Base-by-base conservation (phyloP, 345 rosid genomes). In the Corchorus capsularis region DNA sequence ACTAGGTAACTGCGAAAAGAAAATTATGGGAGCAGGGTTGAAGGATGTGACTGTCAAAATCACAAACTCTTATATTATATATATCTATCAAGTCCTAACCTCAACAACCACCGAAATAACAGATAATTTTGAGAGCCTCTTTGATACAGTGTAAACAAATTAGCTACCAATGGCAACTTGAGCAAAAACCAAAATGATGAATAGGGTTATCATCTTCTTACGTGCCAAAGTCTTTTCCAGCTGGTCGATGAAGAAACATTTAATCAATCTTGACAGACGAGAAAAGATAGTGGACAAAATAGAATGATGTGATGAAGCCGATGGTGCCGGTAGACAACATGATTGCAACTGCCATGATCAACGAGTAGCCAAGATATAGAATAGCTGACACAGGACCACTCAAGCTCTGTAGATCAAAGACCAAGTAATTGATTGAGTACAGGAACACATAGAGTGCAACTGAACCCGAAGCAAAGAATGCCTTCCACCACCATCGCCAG, bases 401-500 rank as follows among this genome's bases (percentile, higher is more conserved):
- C 80, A 92, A 82, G 79, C 94, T 89, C 82, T 89, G 93, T 19
- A 92, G 86, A 79, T 92, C 94, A 22, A 90, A 90, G 16, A 90
- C 90, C 90, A 92, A 79, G 76, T 92, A 92, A 78, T 90, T 90
- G 84, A 92, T 89, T 57, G 97, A 89, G 83, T 89, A 92, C 2
- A 90, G 81, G 74, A 90, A 92, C 27, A 92, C 93, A n/a, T 90
- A 92, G 73, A 92, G 83, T 5, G 97, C 84, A 8, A 92, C 97
- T 49, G 94, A 92, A 54, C 97, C 97, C 6, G 94, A 90, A 17
- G 97, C 97, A 45, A 73, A 92, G 89, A 92, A 92, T 4, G 97
- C 89, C 83, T 90, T 92, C 97, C 97, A 92, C 97, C 94, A 90
- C 97, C 97, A 92, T 69, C 83, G 87, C 97, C 97, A 92, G 63